Evolutionary conservation across 768 basidiomycete species (phyloP).

Genomic region (Goffeauzyma gilvescens): DNA sequence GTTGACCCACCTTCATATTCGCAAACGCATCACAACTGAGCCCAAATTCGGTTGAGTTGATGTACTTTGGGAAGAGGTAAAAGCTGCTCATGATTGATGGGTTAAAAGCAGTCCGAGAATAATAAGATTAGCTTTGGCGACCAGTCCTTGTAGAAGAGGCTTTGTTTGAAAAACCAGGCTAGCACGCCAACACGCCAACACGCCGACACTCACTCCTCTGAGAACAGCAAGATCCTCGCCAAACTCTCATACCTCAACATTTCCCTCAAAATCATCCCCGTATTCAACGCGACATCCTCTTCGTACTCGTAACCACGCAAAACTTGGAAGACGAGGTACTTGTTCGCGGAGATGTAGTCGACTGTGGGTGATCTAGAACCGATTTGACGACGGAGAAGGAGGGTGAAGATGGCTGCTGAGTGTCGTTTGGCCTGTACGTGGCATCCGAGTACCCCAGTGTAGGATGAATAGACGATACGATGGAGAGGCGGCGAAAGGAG

Average conservation of each 20-base stretch:
- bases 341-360: constrained; percentile 64
- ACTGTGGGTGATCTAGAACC: constrained; percentile 90
- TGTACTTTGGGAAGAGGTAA: constrained; percentile 88
- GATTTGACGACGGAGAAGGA: constrained; percentile 53
- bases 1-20: constrained; percentile 50
- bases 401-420: constrained; percentile 36
- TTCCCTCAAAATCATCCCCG: constrained; percentile 92
- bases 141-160: no score
- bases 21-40: constrained; percentile 96
- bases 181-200: neutral
- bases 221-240: constrained; percentile 71
- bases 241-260: constrained; percentile 87
- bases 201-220: constrained; percentile 57
- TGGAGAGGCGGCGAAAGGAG: neutral
- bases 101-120: no score
- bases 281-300: constrained; percentile 88
- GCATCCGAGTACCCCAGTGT: constrained; percentile 6
- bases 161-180: neutral
- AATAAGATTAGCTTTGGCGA: neutral
- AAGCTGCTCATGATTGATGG: no score
- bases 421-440: constrained; percentile 38
- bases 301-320: constrained; percentile 82
- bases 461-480: constrained; percentile 19
- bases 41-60: constrained; percentile 93
- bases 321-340: constrained; percentile 57